Evolutionary conservation across 345 rosid species (phyloP).

Genomic region (Gossypium sturtianum): DNA sequence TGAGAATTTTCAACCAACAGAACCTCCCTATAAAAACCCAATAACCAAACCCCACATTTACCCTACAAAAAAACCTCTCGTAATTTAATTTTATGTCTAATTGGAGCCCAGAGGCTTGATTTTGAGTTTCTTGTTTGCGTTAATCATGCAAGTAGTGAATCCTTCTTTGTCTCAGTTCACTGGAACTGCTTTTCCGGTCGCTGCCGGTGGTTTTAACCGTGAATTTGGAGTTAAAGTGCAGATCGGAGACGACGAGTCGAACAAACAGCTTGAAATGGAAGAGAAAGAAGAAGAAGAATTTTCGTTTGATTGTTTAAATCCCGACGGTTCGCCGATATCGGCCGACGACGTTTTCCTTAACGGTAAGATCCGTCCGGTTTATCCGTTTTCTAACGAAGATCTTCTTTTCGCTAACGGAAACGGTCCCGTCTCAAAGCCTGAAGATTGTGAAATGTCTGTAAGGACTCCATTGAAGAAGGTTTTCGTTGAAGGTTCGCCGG

Average conservation of each 20-base stretch:
- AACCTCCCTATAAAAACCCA: background rate
- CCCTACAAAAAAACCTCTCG: background rate
- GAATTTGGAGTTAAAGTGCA: background rate
- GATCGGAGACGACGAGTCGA: background rate
- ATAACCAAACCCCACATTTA: background rate
- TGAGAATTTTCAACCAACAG: too few relatives aligned
- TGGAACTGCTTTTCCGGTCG: background rate
- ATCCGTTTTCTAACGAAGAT: conserved; percentile 34
- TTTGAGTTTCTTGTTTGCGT: background rate
- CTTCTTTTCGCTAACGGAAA: conserved; percentile 16
- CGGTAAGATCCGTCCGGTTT: conserved; percentile 44
- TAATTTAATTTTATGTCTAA: background rate
- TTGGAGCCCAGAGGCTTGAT: background rate
- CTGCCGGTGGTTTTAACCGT: background rate
- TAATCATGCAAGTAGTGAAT: conserved; percentile 5
- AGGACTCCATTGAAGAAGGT: conserved; percentile 25
- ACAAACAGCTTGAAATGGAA: background rate
- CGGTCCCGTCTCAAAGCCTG: background rate
- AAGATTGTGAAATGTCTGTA: conserved; percentile 3
- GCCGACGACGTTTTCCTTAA: conserved; percentile 37
- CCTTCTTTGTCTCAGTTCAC: background rate
- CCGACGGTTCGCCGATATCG: conserved; percentile 29
- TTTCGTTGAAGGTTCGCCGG: conserved; percentile 17
- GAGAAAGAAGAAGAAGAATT: conserved; percentile 33
- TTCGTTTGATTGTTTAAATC: conserved; percentile 29